These are phyloP conservation scores for Lactarius psammicola DNA, from an alignment of 768 basidiomycete genomes.

Conservation along the genomic window DNA sequence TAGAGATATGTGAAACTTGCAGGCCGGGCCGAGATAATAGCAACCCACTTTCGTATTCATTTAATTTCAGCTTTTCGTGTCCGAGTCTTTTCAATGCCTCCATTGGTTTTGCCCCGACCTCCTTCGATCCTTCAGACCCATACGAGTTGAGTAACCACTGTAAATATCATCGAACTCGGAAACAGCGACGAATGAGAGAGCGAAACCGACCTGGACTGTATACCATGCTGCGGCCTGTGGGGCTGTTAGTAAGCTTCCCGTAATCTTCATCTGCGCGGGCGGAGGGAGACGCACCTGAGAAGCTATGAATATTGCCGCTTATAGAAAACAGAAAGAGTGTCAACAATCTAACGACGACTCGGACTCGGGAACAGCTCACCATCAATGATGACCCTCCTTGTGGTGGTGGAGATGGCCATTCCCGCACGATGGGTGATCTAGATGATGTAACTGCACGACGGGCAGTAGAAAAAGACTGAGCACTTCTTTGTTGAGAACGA, in stretches of 20 bases:
- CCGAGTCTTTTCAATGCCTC: conserved; percentile 70
- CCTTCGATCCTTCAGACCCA: conserved; percentile 50
- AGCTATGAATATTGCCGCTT: conserved; percentile 47
- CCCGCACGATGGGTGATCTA: neutral
- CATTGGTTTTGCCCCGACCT: conserved; percentile 64
- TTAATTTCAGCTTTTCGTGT: conserved; percentile 69
- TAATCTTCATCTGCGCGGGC: neutral
- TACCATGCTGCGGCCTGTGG: conserved; percentile 76
- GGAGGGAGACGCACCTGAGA: conserved; percentile 45
- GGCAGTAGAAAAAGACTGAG: neutral
- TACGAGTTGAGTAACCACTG: conserved; percentile 68
- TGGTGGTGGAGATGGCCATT: conserved; percentile 31
- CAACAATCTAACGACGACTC: neutral
- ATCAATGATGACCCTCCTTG: conserved; percentile 33
- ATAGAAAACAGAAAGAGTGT: conserved; percentile 1
- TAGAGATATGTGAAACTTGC: conserved; percentile 13
- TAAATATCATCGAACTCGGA: conserved; percentile 9
- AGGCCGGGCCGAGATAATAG: neutral
- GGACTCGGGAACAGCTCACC: conserved; percentile 29
- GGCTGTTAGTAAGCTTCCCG: neutral
- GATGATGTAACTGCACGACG: neutral
- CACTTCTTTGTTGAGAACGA: neutral
- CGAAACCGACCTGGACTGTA: conserved; percentile 59
- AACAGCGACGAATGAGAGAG: neutral
- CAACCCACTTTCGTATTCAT: conserved; percentile 85